These are phyloP conservation scores for Skeletonema costatum DNA, from an alignment of 108 stramenopile genomes.

Conservation along the genomic window DNA sequence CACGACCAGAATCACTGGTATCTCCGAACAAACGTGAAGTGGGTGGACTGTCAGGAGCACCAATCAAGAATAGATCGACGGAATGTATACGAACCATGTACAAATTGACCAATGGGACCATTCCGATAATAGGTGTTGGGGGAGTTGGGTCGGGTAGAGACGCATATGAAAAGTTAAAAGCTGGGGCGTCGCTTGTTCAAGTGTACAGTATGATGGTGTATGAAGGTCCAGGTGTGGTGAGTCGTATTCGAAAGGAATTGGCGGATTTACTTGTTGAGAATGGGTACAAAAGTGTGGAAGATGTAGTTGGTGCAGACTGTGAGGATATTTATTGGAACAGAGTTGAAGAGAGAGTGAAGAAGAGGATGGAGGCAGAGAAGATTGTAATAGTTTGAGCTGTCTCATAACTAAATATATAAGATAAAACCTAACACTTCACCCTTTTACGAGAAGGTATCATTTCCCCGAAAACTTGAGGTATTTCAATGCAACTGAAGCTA, in stretches of 20 bases:
- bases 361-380: conserved; percentile 24
- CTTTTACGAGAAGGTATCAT: conserved; percentile 1
- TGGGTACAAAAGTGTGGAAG: conserved; percentile 59
- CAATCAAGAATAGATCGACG: conserved; percentile 81
- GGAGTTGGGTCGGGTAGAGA: conserved; percentile 86
- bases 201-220: conserved; percentile 92
- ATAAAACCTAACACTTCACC: too few species aligned
- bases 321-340: conserved; percentile 74
- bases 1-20: conserved; percentile 61
- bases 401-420: neutral
- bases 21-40: conserved; percentile 57
- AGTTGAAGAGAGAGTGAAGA: conserved; percentile 35
- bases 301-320: conserved; percentile 72
- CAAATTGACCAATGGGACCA: conserved; percentile 67
- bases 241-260: conserved; percentile 69
- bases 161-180: conserved; percentile 91
- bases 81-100: conserved; percentile 86
- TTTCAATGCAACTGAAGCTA: conserved; percentile 57
- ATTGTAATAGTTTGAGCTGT: neutral
- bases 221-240: conserved; percentile 87
- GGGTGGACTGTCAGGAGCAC: conserved; percentile 92
- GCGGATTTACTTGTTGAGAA: conserved; percentile 62
- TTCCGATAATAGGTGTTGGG: conserved; percentile 96
- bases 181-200: conserved; percentile 93
- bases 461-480: conserved; percentile 46